Percentiles rank a stretch among this genome's conserved stretches.
These are phyloP conservation scores for Cladosporium sp. DNA, from an alignment of 2,329 filamentous ascomycete genomes.

Conservation along the genomic window DNA sequence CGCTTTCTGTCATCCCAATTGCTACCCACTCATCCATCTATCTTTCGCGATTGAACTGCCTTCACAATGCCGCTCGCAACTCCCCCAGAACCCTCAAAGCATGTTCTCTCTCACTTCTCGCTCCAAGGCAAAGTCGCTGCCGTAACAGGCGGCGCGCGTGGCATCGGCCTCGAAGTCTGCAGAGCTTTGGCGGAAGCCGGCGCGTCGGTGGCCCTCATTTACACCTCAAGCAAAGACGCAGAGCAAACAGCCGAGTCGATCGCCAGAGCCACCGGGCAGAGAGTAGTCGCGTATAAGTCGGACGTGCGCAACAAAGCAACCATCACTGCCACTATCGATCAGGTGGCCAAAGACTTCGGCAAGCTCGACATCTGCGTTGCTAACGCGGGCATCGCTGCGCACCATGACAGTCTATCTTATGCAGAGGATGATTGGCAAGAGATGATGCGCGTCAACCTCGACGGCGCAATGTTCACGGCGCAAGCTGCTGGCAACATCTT, in stretches of 20 bases:
- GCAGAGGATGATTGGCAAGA: constrained; percentile 17
- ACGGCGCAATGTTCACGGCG: constrained; percentile 81
- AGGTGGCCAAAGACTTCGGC: constrained; percentile 57
- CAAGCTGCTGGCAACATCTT: constrained; percentile 76
- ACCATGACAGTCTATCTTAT: constrained; percentile 17
- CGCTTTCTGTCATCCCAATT: no score
- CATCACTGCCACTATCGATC: constrained; percentile 37
- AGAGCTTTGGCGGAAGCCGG: constrained; percentile 34
- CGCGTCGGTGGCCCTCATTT: constrained; percentile 42
- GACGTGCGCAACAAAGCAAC: constrained; percentile 38
- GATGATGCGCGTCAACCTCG: constrained; percentile 75
- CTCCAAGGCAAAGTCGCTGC: constrained; percentile 31
- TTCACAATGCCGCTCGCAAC: constrained; percentile 20
- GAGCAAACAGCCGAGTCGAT: constrained; percentile 27
- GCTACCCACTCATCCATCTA: no score
- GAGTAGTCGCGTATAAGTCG: constrained; percentile 41
- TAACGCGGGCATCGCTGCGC: constrained; percentile 60
- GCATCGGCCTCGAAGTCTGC: constrained; percentile 30
- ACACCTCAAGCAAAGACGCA: constrained; percentile 33
- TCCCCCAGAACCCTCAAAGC: constrained; percentile 12
- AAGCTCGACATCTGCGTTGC: constrained; percentile 73
- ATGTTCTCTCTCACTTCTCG: constrained; percentile 26
- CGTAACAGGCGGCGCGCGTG: constrained; percentile 30
- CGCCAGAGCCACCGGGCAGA: constrained; percentile 28
- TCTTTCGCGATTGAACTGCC: background rate